Evolutionary conservation across 176 grass and related monocot species (phyloP), one percentile per base, ranked within the genome.

Genomic region (Cenchrus fungigraminus): DNA sequence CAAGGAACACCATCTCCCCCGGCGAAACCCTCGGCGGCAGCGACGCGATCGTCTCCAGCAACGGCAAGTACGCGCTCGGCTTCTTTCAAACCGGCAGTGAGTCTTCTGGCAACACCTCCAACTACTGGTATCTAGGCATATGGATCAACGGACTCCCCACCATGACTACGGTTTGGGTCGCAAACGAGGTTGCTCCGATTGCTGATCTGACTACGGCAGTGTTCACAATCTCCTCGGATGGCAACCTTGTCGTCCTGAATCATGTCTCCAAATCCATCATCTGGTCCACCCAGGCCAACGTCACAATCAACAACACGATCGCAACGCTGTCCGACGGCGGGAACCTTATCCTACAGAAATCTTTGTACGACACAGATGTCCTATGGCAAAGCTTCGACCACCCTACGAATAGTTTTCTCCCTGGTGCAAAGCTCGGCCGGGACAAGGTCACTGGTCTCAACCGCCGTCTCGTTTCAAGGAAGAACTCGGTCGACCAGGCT

Each of bases 101-200:
- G 13, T 72, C 79, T 37, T 17, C 44, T 20, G 17, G 32, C 28
- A 42, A 68, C 51, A 68, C 37, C 17, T 10, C 1, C 68, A 89
- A 78, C 58, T 67, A 87, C 25, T 88, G 82, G 45, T 90, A 91
- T 57, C 29, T 90, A 58, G 85, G 87, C 76, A 88, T 92, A 67
- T 90, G 87, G 85, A 86, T 79, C 58, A 87, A 91, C 79, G 90
- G 61, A 5, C 64, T 94, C 58, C 61, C 76, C 49, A 79, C 77
- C 49, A 60, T 49, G 16, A 94, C 89, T 31, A 45, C 83, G 14
- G 82, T 92, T 22, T 94, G 85, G 90, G 63, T 88, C 0, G 87
- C 61, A 2, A 90, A 90, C 32, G 73, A 82, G 51, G 78, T 85
- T 8, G 77, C 5, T 13, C 87, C 87, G 12, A 43, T 92, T 25